A percentile compares a stretch with the other conserved stretches of the same genome.
Evolutionary conservation across 768 basidiomycete species (phyloP).

Genomic region (Termitomyces bulborhizus): DNA sequence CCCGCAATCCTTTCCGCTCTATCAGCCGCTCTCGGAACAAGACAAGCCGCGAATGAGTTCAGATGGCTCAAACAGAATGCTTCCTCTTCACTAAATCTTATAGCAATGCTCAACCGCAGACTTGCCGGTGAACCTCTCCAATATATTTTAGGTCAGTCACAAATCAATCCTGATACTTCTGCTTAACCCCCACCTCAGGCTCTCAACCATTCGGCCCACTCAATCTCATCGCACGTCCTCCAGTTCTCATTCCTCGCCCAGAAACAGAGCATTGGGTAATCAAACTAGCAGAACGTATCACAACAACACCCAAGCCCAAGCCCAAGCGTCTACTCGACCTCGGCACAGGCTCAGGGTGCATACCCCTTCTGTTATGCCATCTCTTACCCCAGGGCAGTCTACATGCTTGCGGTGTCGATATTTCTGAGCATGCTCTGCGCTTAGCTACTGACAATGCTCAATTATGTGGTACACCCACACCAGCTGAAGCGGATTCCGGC

Average conservation of each 20-base stretch:
- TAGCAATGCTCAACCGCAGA: slow-evolving; percentile 53
- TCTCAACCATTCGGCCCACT: slow-evolving; percentile 87
- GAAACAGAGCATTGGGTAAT: slow-evolving; percentile 88
- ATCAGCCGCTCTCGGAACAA: slow-evolving; percentile 26
- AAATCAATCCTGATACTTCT: slow-evolving; percentile 9
- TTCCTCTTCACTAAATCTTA: slow-evolving; percentile 18
- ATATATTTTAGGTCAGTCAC: slow-evolving; percentile 74
- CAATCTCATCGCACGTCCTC: slow-evolving; percentile 62
- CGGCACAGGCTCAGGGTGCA: slow-evolving; percentile 91
- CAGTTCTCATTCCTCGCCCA: slow-evolving; percentile 89
- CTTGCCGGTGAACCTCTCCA: slow-evolving; percentile 75
- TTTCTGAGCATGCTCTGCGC: slow-evolving; percentile 51
- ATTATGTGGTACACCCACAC: slow-evolving; percentile 30
- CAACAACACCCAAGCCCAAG: slow-evolving; percentile 24
- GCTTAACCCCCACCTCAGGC: slow-evolving; percentile 32
- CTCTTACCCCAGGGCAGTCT: slow-evolving; percentile 51
- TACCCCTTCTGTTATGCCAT: slow-evolving; percentile 78
- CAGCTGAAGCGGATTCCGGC: slow-evolving; percentile 13
- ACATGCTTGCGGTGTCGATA: slow-evolving; percentile 61
- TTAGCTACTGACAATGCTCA: slow-evolving; percentile 45
- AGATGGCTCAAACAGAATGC: slow-evolving; percentile 35
- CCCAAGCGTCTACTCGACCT: slow-evolving; percentile 67
- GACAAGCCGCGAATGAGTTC: slow-evolving; percentile 33
- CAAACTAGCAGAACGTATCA: slow-evolving; percentile 45
- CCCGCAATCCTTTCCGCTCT: slow-evolving; percentile 19